These are phyloP conservation scores for Prunus mira DNA, from an alignment of 306 rosid species.

Conservation along the genomic window DNA sequence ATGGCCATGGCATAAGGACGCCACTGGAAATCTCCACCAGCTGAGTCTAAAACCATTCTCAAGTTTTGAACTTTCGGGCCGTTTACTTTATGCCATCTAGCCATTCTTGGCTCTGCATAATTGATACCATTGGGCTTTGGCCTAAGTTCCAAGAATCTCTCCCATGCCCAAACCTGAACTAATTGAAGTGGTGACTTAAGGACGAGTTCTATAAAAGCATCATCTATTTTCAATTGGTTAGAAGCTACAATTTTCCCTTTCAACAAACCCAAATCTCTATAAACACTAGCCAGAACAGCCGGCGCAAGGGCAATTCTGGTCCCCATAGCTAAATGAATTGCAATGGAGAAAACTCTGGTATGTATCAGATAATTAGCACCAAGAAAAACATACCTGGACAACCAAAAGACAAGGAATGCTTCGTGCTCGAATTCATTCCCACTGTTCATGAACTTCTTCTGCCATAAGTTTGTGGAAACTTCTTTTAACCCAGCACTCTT, in stretches of 20 bases:
- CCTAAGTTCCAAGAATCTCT: conserved; percentile 40
- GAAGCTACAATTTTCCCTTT: conserved; percentile 24
- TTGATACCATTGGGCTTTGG: conserved; percentile 21
- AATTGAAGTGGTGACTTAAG: conserved; percentile 47
- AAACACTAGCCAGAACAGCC: conserved; percentile 48
- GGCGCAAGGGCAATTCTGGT: conserved; percentile 50
- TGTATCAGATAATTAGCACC: neutral
- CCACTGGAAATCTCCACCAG: conserved; percentile 42
- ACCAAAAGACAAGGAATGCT: conserved; percentile 50
- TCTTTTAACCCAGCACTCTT: neutral
- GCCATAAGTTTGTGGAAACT: conserved; percentile 14
- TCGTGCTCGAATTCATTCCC: conserved; percentile 57
- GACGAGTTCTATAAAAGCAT: neutral
- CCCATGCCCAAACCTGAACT: conserved; percentile 66
- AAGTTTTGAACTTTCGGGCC: conserved; percentile 26
- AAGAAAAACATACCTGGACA: conserved; percentile 38
- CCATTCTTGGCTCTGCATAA: conserved; percentile 21
- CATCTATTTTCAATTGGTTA: neutral
- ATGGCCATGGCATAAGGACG: conserved; percentile 36
- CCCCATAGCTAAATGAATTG: conserved; percentile 48
- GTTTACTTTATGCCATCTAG: conserved; percentile 38
- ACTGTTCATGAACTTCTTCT: conserved; percentile 23
- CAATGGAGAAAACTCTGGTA: conserved; percentile 31
- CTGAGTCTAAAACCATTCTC: conserved; percentile 31
- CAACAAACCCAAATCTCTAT: conserved; percentile 41